These are phyloP conservation scores for Leccinum uliginosum DNA, from an alignment of 768 basidiomycete species.

Conservation along the genomic window DNA sequence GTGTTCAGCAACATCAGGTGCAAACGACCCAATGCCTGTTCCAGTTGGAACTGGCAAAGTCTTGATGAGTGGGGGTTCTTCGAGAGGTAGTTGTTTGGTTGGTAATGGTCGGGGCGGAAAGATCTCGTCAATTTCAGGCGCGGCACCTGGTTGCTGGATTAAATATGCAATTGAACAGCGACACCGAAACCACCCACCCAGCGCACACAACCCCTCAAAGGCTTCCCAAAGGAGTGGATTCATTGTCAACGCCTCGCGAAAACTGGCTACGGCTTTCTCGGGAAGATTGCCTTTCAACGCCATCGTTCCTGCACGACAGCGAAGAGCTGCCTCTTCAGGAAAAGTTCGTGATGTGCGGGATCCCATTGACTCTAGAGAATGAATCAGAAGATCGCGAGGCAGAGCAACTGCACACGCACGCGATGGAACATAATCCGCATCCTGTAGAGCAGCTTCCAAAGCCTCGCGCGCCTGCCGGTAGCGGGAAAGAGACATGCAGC, in stretches of 20 bases:
- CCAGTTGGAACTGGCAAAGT: conserved; percentile 42
- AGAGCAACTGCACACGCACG: conserved; percentile 40
- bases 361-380: conserved; percentile 48
- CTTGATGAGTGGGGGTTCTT: conserved; percentile 41
- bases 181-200: conserved; percentile 49
- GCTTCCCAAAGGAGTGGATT: conserved; percentile 92
- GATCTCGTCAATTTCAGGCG: conserved; percentile 67
- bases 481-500: conserved; percentile 67
- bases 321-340: conserved; percentile 68
- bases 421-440: conserved; percentile 48
- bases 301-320: conserved; percentile 72
- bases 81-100: conserved; percentile 48
- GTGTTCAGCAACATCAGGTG: conserved; percentile 58
- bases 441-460: conserved; percentile 57
- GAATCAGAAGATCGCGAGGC: conserved; percentile 10
- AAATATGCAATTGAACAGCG: conserved; percentile 9
- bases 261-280: conserved; percentile 68
- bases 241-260: conserved; percentile 61
- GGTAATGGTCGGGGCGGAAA: conserved; percentile 63
- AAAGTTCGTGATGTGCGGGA: conserved; percentile 52
- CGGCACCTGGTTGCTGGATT: conserved; percentile 45
- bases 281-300: conserved; percentile 77
- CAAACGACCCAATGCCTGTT: conserved; percentile 74
- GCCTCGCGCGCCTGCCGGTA: conserved; percentile 75
- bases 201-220: conserved; percentile 77